phyloP scores from a whole-genome alignment of 164 flowering plant species.

The Vitis labrusca region DNA sequence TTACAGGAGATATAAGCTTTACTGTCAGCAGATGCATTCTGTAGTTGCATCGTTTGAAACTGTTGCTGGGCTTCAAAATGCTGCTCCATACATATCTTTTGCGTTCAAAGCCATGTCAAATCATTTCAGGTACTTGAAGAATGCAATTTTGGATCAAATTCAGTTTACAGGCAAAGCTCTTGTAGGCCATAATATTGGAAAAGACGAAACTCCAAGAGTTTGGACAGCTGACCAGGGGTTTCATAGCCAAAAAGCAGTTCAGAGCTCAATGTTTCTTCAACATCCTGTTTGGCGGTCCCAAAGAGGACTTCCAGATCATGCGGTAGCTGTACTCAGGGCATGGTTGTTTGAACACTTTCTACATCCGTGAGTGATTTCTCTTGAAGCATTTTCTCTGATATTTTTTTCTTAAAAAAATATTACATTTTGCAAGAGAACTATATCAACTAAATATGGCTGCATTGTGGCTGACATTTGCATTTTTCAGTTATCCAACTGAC shows the following conservation, averaged over 20 bases:
- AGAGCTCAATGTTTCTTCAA: conserved; percentile 5
- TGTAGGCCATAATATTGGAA: not conserved
- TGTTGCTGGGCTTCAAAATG: conserved; percentile 31
- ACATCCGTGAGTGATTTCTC: conserved; percentile 29
- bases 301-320: conserved; percentile 34
- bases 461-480: not conserved
- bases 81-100: conserved; percentile 24
- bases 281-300: conserved; percentile 28
- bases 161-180: conserved; percentile 8
- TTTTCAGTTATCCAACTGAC: conserved; percentile 28
- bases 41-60: conserved; percentile 30
- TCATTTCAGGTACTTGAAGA: conserved; percentile 30
- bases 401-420: not conserved
- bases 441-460: too few species aligned
- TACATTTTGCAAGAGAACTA: too few species aligned
- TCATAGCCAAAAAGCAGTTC: conserved; percentile 1
- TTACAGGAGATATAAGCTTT: conserved; percentile 27
- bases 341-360: conserved; percentile 40
- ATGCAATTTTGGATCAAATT: conserved; percentile 24
- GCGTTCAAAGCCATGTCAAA: conserved; percentile 26
- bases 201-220: not conserved
- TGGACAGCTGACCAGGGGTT: conserved; percentile 6
- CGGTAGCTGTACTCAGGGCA: conserved; percentile 27
- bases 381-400: not conserved
- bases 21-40: conserved; percentile 31